Conservation (phyloP, 1,284 basidiomycete genomes). For the Naganishia sp. region DNA sequence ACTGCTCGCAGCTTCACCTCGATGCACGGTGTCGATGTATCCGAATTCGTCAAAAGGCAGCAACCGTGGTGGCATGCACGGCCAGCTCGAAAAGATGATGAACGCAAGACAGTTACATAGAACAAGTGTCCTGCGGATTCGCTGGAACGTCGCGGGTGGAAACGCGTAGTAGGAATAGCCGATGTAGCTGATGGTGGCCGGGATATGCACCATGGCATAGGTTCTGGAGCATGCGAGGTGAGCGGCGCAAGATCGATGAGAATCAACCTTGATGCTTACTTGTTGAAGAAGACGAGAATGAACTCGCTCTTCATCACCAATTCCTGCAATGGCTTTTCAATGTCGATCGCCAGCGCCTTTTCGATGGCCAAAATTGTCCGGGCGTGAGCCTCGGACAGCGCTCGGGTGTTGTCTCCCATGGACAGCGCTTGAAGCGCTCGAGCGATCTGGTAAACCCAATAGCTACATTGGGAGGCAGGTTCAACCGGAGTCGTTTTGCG, state of each 20-base stretch:
- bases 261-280: slow-evolving; percentile 34
- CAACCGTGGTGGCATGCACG: slow-evolving; percentile 52
- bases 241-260: background rate
- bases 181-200: slow-evolving; percentile 51
- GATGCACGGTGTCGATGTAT: slow-evolving; percentile 46
- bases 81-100: slow-evolving; percentile 52
- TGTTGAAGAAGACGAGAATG: slow-evolving; percentile 47
- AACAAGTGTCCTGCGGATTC: slow-evolving; percentile 48
- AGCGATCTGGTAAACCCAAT: slow-evolving; percentile 51
- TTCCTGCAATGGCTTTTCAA: slow-evolving; percentile 46
- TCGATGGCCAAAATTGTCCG: slow-evolving; percentile 45
- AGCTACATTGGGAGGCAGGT: slow-evolving; percentile 32
- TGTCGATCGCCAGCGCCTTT: slow-evolving; percentile 42
- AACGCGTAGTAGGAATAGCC: slow-evolving; percentile 47
- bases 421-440: slow-evolving; percentile 48
- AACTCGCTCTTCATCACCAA: slow-evolving; percentile 41
- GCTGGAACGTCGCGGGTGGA: slow-evolving; percentile 44
- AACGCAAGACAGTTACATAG: slow-evolving; percentile 51
- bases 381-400: slow-evolving; percentile 45
- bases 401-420: slow-evolving; percentile 46
- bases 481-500: background rate
- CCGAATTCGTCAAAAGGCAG: slow-evolving; percentile 44
- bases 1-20: slow-evolving; percentile 44
- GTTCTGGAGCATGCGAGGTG: slow-evolving; percentile 37
- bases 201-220: slow-evolving; percentile 53